These are phyloP conservation scores for Suillus weaverae DNA, from an alignment of 768 basidiomycete species.

Conservation along the genomic window DNA sequence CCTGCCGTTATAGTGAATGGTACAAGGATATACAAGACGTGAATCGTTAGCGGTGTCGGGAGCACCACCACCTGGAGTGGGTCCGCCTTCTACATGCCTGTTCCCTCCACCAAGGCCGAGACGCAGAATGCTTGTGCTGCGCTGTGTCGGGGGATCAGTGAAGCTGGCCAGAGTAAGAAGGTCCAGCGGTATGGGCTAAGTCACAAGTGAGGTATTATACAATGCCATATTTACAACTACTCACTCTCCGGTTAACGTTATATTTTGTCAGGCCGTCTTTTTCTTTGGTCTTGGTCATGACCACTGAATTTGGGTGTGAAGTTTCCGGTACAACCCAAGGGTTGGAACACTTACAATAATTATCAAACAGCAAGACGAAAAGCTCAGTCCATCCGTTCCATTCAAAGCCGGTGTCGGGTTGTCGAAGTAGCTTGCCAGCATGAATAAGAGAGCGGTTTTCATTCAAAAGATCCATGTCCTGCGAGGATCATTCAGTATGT, in stretches of 20 bases:
- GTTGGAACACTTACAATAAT: constrained; percentile 68
- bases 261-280: constrained; percentile 76
- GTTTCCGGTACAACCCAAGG: constrained; percentile 11
- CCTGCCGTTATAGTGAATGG: constrained; percentile 85
- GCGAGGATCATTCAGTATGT: constrained; percentile 6
- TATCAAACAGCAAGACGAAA: constrained; percentile 90
- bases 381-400: constrained; percentile 92
- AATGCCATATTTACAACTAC: constrained; percentile 21
- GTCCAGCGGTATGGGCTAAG: constrained; percentile 89
- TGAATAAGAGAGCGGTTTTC: constrained; percentile 83
- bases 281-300: constrained; percentile 84
- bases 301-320: constrained; percentile 50
- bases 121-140: constrained; percentile 70
- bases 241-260: constrained; percentile 75
- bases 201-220: constrained; percentile 5
- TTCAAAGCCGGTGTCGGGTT: constrained; percentile 85
- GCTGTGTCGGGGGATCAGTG: constrained; percentile 74
- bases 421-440: constrained; percentile 78
- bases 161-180: constrained; percentile 84
- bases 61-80: constrained; percentile 27
- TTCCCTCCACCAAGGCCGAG: constrained; percentile 50
- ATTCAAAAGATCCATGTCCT: constrained; percentile 89
- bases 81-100: constrained; percentile 29
- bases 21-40: constrained; percentile 82
- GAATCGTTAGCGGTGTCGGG: constrained; percentile 57